Conservation (phyloP, 768 basidiomycete genomes). For the Amanita pseudoporphyria region DNA sequence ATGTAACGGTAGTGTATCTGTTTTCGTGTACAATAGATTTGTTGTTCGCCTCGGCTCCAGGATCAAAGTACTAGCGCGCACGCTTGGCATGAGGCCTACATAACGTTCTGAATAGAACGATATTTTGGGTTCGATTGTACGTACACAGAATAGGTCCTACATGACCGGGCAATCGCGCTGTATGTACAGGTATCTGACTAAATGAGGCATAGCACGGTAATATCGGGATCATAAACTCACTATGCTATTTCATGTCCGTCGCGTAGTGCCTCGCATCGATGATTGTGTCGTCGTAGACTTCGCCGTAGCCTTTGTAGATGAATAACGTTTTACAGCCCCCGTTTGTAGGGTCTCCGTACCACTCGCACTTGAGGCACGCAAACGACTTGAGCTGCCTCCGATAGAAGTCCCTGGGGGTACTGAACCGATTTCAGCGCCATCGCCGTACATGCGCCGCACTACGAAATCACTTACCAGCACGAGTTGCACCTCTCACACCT, state of each 20-base stretch:
- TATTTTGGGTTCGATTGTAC: no score
- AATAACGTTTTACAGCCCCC: neutral
- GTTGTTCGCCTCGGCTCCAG: neutral
- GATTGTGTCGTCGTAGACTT: neutral
- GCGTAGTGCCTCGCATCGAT: neutral
- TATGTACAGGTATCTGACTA: no score
- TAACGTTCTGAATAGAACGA: no score
- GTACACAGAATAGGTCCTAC: no score
- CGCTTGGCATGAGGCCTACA: neutral
- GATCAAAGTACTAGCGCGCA: neutral
- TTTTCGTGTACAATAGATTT: neutral
- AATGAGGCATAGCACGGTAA: no score
- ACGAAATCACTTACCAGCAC: conserved; percentile 23
- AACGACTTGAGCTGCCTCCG: neutral
- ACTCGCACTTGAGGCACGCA: conserved; percentile 1
- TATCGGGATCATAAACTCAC: no score
- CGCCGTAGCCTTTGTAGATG: neutral
- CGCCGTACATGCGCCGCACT: neutral
- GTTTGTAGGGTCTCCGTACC: neutral
- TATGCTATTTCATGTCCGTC: conserved; percentile 4
- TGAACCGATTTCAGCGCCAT: neutral
- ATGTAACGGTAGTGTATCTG: neutral
- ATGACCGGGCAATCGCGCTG: no score
- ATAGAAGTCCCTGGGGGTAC: neutral
- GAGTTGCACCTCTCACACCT: conserved; percentile 30